Conservation (phyloP, 805 yeast species). For the Candida maris region DNA sequence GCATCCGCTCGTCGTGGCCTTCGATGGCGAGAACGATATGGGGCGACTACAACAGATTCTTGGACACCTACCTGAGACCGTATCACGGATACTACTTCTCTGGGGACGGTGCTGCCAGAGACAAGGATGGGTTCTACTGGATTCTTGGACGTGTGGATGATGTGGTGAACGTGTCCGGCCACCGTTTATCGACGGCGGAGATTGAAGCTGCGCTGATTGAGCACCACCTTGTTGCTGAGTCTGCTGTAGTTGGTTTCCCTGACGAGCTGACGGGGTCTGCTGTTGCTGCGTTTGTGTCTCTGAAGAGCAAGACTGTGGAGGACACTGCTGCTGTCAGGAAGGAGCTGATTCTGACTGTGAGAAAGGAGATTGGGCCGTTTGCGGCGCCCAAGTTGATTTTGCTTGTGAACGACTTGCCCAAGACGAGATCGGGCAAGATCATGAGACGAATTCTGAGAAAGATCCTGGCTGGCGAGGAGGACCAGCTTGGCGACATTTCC, state of each 20-base stretch:
- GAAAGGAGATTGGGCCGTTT: constrained; percentile 81
- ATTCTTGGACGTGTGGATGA: constrained; percentile 85
- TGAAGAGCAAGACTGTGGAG: constrained; percentile 50
- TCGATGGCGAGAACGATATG: constrained; percentile 81
- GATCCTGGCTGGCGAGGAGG: constrained; percentile 70
- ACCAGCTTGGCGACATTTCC: constrained; percentile 75
- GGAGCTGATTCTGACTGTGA: constrained; percentile 63
- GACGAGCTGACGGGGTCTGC: constrained; percentile 88
- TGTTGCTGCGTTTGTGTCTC: constrained; percentile 75
- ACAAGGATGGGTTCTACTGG: constrained; percentile 81
- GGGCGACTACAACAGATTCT: constrained; percentile 67
- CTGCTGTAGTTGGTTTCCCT: constrained; percentile 80
- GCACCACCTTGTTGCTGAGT: constrained; percentile 65
- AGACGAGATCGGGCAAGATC: constrained; percentile 83
- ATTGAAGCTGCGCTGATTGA: constrained; percentile 80
- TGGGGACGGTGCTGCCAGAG: constrained; percentile 89
- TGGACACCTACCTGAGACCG: constrained; percentile 80
- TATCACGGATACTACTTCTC: constrained; percentile 81
- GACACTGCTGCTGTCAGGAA: constrained; percentile 55
- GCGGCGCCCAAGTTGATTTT: constrained; percentile 79
- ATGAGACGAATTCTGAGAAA: constrained; percentile 85
- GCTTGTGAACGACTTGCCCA: constrained; percentile 74
- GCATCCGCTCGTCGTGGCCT: constrained; percentile 74
- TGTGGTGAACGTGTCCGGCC: constrained; percentile 85
- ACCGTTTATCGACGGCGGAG: constrained; percentile 84